phyloP scores from a whole-genome alignment of 2,329 filamentous ascomycete genomes.

The Huntiella omanensis region DNA sequence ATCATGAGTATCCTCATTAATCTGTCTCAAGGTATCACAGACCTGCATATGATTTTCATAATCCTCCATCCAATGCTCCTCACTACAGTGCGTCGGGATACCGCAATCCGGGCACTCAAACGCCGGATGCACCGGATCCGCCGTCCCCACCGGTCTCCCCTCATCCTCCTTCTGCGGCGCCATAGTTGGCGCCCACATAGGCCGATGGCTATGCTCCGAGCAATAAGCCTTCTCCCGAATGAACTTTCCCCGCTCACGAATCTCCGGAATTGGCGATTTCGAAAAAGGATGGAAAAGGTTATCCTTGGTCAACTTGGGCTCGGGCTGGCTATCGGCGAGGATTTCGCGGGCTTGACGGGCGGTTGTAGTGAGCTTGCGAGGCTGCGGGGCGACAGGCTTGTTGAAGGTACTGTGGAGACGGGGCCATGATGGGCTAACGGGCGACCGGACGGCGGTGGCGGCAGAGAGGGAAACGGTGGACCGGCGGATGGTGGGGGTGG shows the following conservation, averaged over 20 bases:
- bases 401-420: slow-evolving; percentile 6
- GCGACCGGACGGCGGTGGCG: not conserved
- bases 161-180: slow-evolving; percentile 42
- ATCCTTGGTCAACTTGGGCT: slow-evolving; percentile 39
- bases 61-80: slow-evolving; percentile 90
- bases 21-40: slow-evolving; percentile 76
- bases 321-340: slow-evolving; percentile 13
- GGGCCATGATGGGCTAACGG: not conserved
- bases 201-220: slow-evolving; percentile 71
- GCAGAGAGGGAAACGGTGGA: not conserved
- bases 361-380: slow-evolving; percentile 6
- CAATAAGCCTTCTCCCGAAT: slow-evolving; percentile 90
- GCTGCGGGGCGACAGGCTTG: not conserved
- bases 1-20: slow-evolving; percentile 97
- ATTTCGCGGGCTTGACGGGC: slow-evolving; percentile 9
- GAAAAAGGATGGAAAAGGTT: slow-evolving; percentile 90
- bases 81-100: slow-evolving; percentile 79
- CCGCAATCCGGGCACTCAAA: slow-evolving; percentile 97
- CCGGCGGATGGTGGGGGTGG: not conserved
- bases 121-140: slow-evolving; percentile 60
- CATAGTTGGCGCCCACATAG: slow-evolving; percentile 48
- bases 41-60: slow-evolving; percentile 86
- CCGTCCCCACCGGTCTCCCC: slow-evolving; percentile 30
- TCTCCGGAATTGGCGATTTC: slow-evolving; percentile 71
- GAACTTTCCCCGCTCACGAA: slow-evolving; percentile 70